Evolutionary conservation across 2,329 filamentous ascomycete genomes (phyloP), one percentile per base, ranked within the genome.

Genomic region (Ceratocystis variospora): DNA sequence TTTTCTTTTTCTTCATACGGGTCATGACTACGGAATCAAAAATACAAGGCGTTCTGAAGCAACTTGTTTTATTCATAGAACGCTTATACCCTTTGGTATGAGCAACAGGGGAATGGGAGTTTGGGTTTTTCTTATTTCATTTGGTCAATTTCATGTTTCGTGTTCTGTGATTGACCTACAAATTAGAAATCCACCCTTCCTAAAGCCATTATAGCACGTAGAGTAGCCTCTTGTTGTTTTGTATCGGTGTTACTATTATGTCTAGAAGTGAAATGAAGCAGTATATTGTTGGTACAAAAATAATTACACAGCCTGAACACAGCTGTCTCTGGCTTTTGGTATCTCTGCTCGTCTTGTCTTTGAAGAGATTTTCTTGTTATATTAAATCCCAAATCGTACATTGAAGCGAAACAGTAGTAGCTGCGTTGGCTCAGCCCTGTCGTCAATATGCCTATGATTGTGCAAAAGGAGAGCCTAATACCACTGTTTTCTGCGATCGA

Each of bases 91-190:
- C 22, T 50, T 77, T 75, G 76, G 75, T 76, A 72, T 71, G 31
- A 59, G 25, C 37, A 70, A 76, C 75, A 68, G 71, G 73, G 73
- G 72, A 76, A 74, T 73, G 75, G 76, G 70, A 71, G 73, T 72
- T 71, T 73, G 74, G 73, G 73, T 71, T 70, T 72, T 73, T 70
- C 74, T 71, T 70, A 73, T 75, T 73, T 73, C 68, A 62, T 59
- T 44, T 59, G 45, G 37, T 67, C 66, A 62, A 65, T 6, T 64
- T 28, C 46, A 33, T 31, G 50, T 45, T 37, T 61, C 28, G 41
- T 25, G 10, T 28, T 28, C 22, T 28, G 48, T 53, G 48, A 53
- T 50, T 64, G 46, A 22, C 46, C 55, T n/a, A 31, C 22, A 53
- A 25, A 22, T 53, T 28, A 6, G 25, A 53, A 28, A 53, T 28